Evolutionary conservation across 805 yeast genomes (phyloP).

Genomic region (Maudiozyma bulderi): DNA sequence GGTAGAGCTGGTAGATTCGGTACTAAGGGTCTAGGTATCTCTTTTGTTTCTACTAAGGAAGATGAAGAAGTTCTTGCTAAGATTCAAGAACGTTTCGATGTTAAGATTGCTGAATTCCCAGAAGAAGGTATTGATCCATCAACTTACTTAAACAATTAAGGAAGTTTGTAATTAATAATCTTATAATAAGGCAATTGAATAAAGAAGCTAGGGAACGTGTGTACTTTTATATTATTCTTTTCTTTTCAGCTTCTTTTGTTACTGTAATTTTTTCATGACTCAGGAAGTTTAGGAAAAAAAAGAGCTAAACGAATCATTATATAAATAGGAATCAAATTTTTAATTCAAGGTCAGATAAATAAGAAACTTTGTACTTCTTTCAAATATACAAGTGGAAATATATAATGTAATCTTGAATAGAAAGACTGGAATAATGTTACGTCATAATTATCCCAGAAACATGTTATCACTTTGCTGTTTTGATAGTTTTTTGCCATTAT

Average conservation of each 20-base stretch:
- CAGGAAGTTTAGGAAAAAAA: background rate
- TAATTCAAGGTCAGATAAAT: no score
- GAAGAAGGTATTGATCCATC: constrained; percentile 97
- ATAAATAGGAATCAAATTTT: background rate
- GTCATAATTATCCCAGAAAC: no score
- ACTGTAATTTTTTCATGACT: background rate
- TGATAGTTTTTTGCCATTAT: background rate
- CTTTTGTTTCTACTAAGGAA: constrained; percentile 75
- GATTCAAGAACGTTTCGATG: constrained; percentile 96
- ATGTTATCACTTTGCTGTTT: background rate
- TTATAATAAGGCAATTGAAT: background rate
- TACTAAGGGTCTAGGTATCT: constrained; percentile 94
- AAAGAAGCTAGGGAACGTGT: no score
- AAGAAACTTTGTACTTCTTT: background rate
- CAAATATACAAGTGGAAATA: background rate
- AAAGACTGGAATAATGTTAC: no score
- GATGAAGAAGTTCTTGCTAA: constrained; percentile 85
- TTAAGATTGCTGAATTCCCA: constrained; percentile 89
- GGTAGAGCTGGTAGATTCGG: constrained; percentile 99
- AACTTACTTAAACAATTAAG: constrained; percentile 89
- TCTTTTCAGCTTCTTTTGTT: background rate
- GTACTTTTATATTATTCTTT: background rate
- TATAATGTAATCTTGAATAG: no score
- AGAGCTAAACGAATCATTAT: background rate
- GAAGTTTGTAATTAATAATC: background rate